Percentiles rank a stretch among this genome's conserved stretches.
These are phyloP conservation scores for Hansenula sp. DNA, from an alignment of 1,139 yeast species.

Conservation along the genomic window DNA sequence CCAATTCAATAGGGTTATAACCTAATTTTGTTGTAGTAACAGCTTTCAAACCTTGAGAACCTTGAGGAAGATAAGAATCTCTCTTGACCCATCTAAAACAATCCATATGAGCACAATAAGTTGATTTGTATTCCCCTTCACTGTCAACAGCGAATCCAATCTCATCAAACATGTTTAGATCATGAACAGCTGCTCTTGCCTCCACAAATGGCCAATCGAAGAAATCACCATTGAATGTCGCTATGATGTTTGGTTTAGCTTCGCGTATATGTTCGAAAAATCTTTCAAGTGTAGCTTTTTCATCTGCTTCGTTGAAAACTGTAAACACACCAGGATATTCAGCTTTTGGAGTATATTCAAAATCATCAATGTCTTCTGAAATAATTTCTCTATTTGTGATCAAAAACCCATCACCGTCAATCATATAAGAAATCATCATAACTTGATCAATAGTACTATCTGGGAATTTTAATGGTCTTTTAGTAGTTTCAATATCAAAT, in stretches of 20 bases:
- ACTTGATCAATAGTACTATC: constrained; percentile 89
- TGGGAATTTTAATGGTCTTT: constrained; percentile 94
- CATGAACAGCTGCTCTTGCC: constrained; percentile 77
- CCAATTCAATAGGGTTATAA: constrained; percentile 93
- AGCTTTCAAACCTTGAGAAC: constrained; percentile 97
- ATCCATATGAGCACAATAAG: constrained; percentile 95
- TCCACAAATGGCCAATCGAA: constrained; percentile 99
- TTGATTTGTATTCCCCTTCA: constrained; percentile 91
- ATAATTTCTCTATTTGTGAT: constrained; percentile 94
- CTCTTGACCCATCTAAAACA: constrained; percentile 99
- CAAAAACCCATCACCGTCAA: constrained; percentile 92
- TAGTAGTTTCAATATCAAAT: constrained; percentile 96
- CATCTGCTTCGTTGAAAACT: constrained; percentile 86
- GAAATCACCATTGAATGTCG: constrained; percentile 97
- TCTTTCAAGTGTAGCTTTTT: constrained; percentile 63
- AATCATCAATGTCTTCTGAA: constrained; percentile 91
- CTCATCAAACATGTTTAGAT: constrained; percentile 84
- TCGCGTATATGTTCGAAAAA: constrained; percentile 92
- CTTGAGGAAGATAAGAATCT: constrained; percentile 96
- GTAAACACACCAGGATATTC: constrained; percentile 91
- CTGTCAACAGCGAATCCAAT: constrained; percentile 89
- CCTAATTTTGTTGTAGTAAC: constrained; percentile 96
- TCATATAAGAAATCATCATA: constrained; percentile 99
- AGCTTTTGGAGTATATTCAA: constrained; percentile 96
- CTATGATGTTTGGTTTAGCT: constrained; percentile 87